phyloP scores from a whole-genome alignment of 192 early-diverging fungal species.

The Mortierella alpina region DNA sequence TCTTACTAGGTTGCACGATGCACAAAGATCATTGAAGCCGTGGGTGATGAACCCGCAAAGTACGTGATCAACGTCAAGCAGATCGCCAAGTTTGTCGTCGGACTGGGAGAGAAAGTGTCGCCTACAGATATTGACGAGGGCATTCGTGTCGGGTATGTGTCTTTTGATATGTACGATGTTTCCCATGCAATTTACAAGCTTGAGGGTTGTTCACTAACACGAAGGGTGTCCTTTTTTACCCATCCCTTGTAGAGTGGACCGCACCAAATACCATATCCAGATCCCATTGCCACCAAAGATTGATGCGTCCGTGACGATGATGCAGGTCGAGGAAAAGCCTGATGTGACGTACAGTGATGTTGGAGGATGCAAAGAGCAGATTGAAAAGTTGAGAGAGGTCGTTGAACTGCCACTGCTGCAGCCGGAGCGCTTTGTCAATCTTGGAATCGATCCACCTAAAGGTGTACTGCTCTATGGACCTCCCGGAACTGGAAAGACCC shows the following conservation, averaged over 20 bases:
- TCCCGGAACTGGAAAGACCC: conserved; percentile 97
- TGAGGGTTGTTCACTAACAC: neutral
- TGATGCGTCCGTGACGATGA: conserved; percentile 98
- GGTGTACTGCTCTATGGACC: conserved; percentile 97
- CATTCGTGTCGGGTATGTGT: conserved; percentile 91
- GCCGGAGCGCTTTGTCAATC: conserved; percentile 96
- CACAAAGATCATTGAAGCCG: conserved; percentile 98
- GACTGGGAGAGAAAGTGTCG: conserved; percentile 93
- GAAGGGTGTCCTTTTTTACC: neutral
- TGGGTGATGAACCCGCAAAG: conserved; percentile 90
- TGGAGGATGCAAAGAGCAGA: conserved; percentile 99
- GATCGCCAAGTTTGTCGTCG: conserved; percentile 99
- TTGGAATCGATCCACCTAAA: conserved; percentile 99
- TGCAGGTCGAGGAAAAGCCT: conserved; percentile 99
- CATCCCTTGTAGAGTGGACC: conserved; percentile 80
- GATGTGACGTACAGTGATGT: conserved; percentile 99
- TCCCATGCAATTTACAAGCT: neutral
- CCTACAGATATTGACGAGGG: conserved; percentile 99
- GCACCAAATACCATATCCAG: conserved; percentile 99
- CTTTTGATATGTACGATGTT: too few species aligned
- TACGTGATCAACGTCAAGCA: conserved; percentile 99
- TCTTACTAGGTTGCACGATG: conserved; percentile 88
- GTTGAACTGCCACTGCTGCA: conserved; percentile 96
- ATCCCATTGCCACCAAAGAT: conserved; percentile 99
- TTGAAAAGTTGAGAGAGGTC: conserved; percentile 99